Evolutionary conservation across 2,329 filamentous ascomycete genomes (phyloP).

Genomic region (Exophiala viscosa): DNA sequence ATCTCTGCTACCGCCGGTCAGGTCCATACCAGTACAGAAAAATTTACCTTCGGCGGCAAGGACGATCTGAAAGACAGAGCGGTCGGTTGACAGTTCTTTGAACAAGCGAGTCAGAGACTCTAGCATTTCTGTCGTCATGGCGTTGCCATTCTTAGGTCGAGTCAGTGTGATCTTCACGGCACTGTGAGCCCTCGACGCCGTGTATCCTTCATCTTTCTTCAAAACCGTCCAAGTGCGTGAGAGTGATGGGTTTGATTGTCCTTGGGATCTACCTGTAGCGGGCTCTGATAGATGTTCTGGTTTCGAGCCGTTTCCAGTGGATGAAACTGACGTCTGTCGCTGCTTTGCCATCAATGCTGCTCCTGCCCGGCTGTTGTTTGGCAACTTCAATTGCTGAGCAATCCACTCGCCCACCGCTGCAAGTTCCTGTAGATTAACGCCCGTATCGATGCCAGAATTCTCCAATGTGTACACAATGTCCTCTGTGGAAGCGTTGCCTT

Average conservation of each 20-base stretch:
- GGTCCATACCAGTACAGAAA: conserved; percentile 27
- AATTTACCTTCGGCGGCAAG: conserved; percentile 21
- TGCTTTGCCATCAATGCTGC: conserved; percentile 44
- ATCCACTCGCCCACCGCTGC: conserved; percentile 71
- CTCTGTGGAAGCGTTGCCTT: conserved; percentile 80
- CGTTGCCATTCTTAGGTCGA: conserved; percentile 39
- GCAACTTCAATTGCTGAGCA: conserved; percentile 57
- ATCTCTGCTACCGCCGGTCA: not conserved
- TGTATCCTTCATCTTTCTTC: conserved; percentile 28
- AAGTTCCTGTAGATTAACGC: conserved; percentile 48
- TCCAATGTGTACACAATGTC: conserved; percentile 69
- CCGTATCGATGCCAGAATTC: conserved; percentile 54
- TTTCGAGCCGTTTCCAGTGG: not conserved
- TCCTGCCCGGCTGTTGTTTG: conserved; percentile 64
- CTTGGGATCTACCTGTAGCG: no score
- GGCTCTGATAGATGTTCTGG: no score
- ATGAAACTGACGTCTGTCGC: not conserved
- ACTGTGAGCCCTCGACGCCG: conserved; percentile 31
- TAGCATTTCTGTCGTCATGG: conserved; percentile 39
- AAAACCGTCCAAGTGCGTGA: conserved; percentile 23
- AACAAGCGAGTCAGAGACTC: conserved; percentile 32
- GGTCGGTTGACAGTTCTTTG: conserved; percentile 26
- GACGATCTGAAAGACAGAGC: conserved; percentile 31
- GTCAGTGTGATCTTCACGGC: conserved; percentile 31
- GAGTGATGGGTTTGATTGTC: not conserved